Evolutionary conservation across 106 monocot species (phyloP).

Genomic region (Ottelia alismoides): DNA sequence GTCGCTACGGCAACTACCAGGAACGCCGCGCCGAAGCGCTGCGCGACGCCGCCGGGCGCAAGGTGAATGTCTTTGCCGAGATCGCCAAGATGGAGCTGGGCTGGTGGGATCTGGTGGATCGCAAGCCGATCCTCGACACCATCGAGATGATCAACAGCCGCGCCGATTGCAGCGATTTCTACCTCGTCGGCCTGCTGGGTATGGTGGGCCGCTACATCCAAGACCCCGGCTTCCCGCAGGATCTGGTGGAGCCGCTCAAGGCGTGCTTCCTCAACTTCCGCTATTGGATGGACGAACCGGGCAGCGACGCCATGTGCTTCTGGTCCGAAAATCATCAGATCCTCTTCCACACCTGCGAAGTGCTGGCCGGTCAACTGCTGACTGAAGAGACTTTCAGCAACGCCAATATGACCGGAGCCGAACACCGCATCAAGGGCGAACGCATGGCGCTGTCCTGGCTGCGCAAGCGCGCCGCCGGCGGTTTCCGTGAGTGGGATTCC

Average conservation of each 20-base stretch:
- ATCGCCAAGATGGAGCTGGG: too few relatives aligned
- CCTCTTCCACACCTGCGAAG: neutral
- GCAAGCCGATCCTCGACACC: too few relatives aligned
- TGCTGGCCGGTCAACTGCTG: neutral
- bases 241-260: neutral
- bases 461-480: neutral
- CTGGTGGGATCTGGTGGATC: too few relatives aligned
- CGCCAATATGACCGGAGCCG: neutral
- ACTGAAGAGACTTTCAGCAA: neutral
- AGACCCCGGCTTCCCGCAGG: too few relatives aligned
- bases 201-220: neutral
- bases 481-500: neutral
- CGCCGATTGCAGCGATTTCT: neutral
- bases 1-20: too few relatives aligned
- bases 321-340: neutral
- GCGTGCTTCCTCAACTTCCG: neutral
- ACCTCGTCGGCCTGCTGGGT: neutral
- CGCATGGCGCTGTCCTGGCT: neutral
- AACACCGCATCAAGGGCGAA: neutral
- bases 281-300: neutral
- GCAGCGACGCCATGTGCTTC: neutral
- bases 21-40: too few relatives aligned
- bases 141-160: neutral
- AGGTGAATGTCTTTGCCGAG: too few relatives aligned
- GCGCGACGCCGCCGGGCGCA: too few relatives aligned